Evolutionary conservation across 306 rosid species (phyloP).

Genomic region (Vigna reflexopilosa): DNA sequence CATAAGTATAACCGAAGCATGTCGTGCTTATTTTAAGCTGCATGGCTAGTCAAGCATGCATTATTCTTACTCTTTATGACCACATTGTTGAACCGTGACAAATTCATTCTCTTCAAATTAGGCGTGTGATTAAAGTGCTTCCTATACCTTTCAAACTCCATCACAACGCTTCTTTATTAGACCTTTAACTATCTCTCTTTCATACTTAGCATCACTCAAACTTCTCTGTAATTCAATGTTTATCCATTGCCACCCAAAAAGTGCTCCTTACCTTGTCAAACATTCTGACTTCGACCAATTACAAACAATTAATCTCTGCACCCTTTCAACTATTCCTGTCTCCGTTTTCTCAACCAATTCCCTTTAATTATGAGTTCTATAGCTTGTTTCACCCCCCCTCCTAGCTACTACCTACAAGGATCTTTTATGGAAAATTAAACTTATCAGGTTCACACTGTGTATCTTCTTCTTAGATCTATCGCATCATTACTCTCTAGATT

Average conservation of each 20-base stretch:
- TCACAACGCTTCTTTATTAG: constrained; percentile 34
- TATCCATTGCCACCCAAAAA: constrained; percentile 45
- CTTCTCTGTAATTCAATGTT: constrained; percentile 40
- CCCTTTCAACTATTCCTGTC: constrained; percentile 1
- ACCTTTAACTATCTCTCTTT: constrained; percentile 20
- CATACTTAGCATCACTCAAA: neutral
- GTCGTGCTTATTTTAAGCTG: constrained; percentile 33
- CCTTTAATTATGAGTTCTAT: constrained; percentile 18
- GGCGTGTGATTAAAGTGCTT: constrained; percentile 34
- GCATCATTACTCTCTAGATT: constrained; percentile 33
- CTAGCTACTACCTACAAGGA: constrained; percentile 26
- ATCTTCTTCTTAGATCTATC: constrained; percentile 20
- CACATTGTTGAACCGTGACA: constrained; percentile 17
- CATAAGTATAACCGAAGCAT: constrained; percentile 12
- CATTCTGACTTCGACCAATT: constrained; percentile 23
- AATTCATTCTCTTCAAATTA: constrained; percentile 35
- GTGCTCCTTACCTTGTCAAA: constrained; percentile 42
- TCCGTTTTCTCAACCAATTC: constrained; percentile 26
- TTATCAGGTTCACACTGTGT: constrained; percentile 44
- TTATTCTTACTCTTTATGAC: constrained; percentile 19
- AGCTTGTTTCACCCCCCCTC: constrained; percentile 37
- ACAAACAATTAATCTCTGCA: neutral
- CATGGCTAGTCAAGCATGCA: constrained; percentile 35
- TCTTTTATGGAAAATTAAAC: constrained; percentile 25
- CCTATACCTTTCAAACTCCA: neutral